Percentiles rank a stretch among this genome's conserved stretches.
Evolutionary conservation across 208 protist genomes (phyloP).

Genomic region (Paratrypanosoma confusum): DNA sequence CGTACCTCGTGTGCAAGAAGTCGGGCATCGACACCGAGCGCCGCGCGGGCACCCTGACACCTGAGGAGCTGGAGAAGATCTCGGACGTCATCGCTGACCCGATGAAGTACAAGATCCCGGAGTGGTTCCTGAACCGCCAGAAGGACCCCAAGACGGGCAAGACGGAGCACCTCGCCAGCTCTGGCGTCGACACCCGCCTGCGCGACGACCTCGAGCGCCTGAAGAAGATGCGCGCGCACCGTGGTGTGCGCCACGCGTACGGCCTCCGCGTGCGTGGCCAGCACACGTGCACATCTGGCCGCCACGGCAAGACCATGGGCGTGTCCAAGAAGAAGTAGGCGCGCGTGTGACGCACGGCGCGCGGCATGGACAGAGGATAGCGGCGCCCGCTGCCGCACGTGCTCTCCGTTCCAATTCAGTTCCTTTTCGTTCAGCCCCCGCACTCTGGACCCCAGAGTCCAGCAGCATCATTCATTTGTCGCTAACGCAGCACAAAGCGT

Average conservation of each 20-base stretch:
- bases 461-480: too few species aligned
- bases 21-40: slow-evolving; percentile 97
- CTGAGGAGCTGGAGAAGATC: slow-evolving; percentile 96
- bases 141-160: slow-evolving; percentile 98
- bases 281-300: slow-evolving; percentile 99
- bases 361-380: too few species aligned
- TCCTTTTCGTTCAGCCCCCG: too few species aligned
- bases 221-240: slow-evolving; percentile 98
- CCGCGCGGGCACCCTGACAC: slow-evolving; percentile 84
- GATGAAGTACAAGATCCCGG: slow-evolving; percentile 98
- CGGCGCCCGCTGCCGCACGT: too few species aligned
- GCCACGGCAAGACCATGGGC: slow-evolving; percentile 89
- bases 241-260: slow-evolving; percentile 98
- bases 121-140: slow-evolving; percentile 99
- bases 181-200: slow-evolving; percentile 95
- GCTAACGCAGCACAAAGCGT: too few species aligned
- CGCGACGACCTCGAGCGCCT: slow-evolving; percentile 99
- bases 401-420: too few species aligned
- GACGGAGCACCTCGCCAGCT: slow-evolving; percentile 95
- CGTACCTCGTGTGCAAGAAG: slow-evolving; percentile 98
- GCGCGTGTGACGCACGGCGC: too few species aligned
- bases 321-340: slow-evolving; percentile 75
- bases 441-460: too few species aligned
- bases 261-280: slow-evolving; percentile 99
- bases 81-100: slow-evolving; percentile 97